Evolutionary conservation across 148 eudicot genomes (phyloP).

Genomic region (Nyssa sinensis): DNA sequence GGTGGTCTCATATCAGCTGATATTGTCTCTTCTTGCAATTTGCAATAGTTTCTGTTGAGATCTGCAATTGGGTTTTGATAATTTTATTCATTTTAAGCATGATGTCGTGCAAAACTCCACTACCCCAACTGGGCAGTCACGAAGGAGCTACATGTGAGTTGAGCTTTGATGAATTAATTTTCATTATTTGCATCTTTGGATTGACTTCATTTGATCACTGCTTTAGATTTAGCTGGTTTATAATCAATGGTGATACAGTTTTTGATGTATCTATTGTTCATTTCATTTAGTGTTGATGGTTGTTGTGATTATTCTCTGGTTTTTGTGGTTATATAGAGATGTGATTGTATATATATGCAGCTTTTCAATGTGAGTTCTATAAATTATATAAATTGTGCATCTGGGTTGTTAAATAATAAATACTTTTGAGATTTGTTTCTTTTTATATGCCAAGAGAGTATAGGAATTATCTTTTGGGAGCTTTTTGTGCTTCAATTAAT

Average conservation of each 20-base stretch:
- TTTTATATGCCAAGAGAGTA: background rate
- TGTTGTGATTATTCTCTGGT: background rate
- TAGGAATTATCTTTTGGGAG: background rate
- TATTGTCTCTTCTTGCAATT: constrained; percentile 2
- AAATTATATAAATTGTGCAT: background rate
- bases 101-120: background rate
- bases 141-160: background rate
- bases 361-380: background rate
- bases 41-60: constrained; percentile 14
- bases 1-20: constrained; percentile 21
- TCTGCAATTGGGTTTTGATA: constrained; percentile 14
- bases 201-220: background rate
- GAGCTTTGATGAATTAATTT: background rate
- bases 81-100: background rate
- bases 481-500: background rate
- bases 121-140: constrained; percentile 5
- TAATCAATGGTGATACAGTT: background rate
- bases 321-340: background rate
- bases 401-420: background rate
- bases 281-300: background rate
- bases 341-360: background rate
- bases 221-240: background rate
- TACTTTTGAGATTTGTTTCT: background rate
- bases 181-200: background rate
- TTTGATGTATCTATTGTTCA: background rate